Conservation (phyloP, 2,329 filamentous ascomycete species). For the Arthrobotrys conoides region DNA sequence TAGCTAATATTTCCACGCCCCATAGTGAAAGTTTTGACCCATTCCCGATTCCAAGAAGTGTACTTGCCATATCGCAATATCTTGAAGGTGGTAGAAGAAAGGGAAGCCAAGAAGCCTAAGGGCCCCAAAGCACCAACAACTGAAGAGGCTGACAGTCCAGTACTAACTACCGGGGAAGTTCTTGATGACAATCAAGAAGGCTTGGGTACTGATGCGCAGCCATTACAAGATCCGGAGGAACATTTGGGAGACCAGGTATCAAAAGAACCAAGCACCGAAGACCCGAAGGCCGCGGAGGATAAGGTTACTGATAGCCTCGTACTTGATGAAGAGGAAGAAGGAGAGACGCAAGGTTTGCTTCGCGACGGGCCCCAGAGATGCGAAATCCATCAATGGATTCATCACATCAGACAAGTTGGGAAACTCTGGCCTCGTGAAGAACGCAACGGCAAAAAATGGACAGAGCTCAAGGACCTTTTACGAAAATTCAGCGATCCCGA, state of each 20-base stretch:
- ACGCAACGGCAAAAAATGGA: constrained; percentile 33
- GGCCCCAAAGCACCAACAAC: no score
- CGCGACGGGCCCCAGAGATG: constrained; percentile 4
- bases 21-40: constrained; percentile 28
- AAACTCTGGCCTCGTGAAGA: constrained; percentile 30
- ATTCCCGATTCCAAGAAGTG: constrained; percentile 12
- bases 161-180: no score
- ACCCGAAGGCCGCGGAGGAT: neutral
- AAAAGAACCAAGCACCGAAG: neutral
- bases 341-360: neutral
- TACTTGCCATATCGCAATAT: neutral
- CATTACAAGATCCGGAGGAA: neutral
- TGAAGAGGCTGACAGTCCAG: no score
- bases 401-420: constrained; percentile 10
- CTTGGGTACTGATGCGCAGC: no score
- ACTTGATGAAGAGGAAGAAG: neutral
- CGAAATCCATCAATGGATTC: constrained; percentile 25
- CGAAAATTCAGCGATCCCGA: constrained; percentile 32
- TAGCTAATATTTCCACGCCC: neutral
- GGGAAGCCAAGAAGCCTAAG: neutral
- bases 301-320: neutral
- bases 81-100: neutral
- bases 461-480: constrained; percentile 12
- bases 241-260: no score
- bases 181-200: no score